Conservation (phyloP, 2,329 filamentous ascomycete species). For the Aureobasidium musti region DNA sequence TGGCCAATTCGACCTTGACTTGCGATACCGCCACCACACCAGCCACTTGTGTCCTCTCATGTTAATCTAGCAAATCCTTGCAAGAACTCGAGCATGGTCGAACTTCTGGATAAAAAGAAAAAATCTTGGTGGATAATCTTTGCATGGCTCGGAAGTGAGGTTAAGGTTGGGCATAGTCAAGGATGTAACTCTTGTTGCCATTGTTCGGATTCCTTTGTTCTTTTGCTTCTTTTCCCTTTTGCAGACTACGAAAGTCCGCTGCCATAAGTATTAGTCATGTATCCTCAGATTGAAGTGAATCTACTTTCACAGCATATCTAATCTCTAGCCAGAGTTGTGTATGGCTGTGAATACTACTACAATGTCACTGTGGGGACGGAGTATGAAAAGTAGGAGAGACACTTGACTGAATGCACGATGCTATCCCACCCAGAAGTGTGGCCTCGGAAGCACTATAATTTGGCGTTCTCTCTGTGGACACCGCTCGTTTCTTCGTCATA, state of each 20-base stretch:
- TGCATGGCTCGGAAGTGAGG: not conserved
- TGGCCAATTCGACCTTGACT: conserved; percentile 34
- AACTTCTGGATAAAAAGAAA: not conserved
- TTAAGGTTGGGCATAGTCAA: no score
- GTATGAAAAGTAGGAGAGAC: no score
- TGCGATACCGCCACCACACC: conserved; percentile 34
- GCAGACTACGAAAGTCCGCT: not conserved
- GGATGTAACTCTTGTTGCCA: not conserved
- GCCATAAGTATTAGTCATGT: conserved; percentile 22
- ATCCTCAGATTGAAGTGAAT: conserved; percentile 14
- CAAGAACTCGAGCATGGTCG: not conserved
- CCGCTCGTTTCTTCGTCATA: no score
- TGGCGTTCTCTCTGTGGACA: no score
- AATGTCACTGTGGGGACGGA: no score
- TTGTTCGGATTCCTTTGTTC: not conserved
- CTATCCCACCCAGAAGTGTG: no score
- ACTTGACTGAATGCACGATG: no score
- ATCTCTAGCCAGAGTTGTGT: no score
- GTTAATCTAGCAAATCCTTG: not conserved
- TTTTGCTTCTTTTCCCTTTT: not conserved
- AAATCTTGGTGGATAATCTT: not conserved
- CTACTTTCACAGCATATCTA: not conserved
- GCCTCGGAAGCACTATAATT: no score
- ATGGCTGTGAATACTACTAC: no score
- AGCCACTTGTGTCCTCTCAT: conserved; percentile 6